Conservation (phyloP, 2,329 filamentous ascomycete genomes). For the Botrytis byssoidea region DNA sequence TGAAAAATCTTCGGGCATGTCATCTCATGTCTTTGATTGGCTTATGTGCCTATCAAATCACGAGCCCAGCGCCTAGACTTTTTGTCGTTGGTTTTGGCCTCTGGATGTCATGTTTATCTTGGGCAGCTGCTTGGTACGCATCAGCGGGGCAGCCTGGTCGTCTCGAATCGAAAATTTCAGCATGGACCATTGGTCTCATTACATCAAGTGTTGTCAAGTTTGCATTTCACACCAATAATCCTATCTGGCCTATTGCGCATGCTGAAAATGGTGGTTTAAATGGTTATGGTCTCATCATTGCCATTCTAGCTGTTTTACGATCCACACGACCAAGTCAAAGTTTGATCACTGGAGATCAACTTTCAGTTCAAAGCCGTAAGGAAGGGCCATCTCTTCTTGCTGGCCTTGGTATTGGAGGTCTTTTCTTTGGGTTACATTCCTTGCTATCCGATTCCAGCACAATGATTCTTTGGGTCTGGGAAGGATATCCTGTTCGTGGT, state of each 20-base stretch:
- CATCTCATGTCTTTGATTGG: constrained; percentile 78
- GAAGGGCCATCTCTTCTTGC: constrained; percentile 69
- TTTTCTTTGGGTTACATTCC: constrained; percentile 89
- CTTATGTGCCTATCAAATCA: constrained; percentile 74
- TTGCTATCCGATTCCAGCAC: constrained; percentile 95
- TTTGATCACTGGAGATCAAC: constrained; percentile 37
- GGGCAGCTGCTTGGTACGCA: constrained; percentile 77
- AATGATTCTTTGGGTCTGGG: constrained; percentile 99
- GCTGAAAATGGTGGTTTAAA: constrained; percentile 90
- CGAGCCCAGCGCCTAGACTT: constrained; percentile 71
- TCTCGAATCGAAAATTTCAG: constrained; percentile 78
- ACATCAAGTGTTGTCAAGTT: constrained; percentile 89
- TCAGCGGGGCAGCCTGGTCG: constrained; percentile 72
- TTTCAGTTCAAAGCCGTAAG: constrained; percentile 51
- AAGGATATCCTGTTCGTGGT: constrained; percentile 87
- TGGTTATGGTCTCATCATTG: constrained; percentile 73
- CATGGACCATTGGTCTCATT: constrained; percentile 78
- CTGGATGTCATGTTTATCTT: constrained; percentile 75
- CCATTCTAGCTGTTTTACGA: constrained; percentile 69
- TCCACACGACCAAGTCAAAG: constrained; percentile 67
- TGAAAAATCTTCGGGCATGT: constrained; percentile 66
- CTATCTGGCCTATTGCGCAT: constrained; percentile 94
- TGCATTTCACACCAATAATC: constrained; percentile 91
- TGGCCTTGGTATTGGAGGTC: constrained; percentile 74
- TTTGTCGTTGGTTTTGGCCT: constrained; percentile 80